Base-by-base conservation (phyloP, 768 basidiomycete genomes). In the Termitomyces sp. region DNA sequence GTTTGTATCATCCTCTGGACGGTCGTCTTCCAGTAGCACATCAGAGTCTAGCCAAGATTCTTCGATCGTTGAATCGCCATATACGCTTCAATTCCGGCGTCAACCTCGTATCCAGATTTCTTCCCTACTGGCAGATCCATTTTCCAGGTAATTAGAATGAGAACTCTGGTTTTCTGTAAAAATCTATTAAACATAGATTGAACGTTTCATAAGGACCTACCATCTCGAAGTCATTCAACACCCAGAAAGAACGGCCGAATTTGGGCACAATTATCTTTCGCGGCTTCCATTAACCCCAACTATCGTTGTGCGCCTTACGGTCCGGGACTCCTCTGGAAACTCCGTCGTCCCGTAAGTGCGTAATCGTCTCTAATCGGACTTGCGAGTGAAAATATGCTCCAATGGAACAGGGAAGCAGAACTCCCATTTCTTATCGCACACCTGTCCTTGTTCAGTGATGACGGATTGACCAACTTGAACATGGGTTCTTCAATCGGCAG, bases 341-440 rank as follows among this genome's bases (percentile, higher is more conserved):
- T 77, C 77, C 42, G 79, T 90, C 56, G 80, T 87, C 62, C 90
- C 91, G 94, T 95, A 76, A 72, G 92, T 85, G 54, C 62, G 20
- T 47, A 24, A 22, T 24, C 20, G 22, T 58, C 41, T 54, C 59
- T 64, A 47, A 58, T n/a, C 22, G 51, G 53, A 22, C 44, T 51
- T 42, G 8, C 1, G 18, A 42, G 29, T 54, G 20, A 39, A 46
- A 60, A 56, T 56, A 37, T 65, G 49, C 44, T 45, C 53, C 56
- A 64, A 66, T 66, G 57, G 62, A 68, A 41, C n/a, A 95, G 94
- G 46, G 88, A 93, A 70, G 78, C 82, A 63, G 94, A 95, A 65
- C 76, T 94, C 44, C 92, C 92, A 5, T 97, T 94, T 72, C 80
- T 97, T 45, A 80, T 95, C 61, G 90, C 92, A 31, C 88, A 93